Base-by-base conservation (phyloP, 495 filamentous ascomycete genomes). In the Aspergillus nanangensis region DNA sequence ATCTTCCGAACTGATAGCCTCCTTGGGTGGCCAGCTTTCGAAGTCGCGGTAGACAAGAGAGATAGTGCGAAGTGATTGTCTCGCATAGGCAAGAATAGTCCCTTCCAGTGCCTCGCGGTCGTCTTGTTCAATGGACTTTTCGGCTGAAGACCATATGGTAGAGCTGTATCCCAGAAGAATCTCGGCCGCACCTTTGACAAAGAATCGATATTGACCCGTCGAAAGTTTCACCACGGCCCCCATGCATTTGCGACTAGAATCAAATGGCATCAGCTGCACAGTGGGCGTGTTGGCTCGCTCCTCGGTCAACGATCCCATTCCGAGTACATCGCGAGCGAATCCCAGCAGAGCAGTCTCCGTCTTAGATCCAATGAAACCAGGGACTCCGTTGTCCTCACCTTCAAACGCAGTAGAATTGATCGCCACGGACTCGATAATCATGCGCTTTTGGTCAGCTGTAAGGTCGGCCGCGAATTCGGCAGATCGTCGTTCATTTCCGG, bases 341-440 rank as follows among this genome's bases (percentile, higher is more conserved):
- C 71, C 76, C 10, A 90, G 69, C 40, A 90, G 67, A 1, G 86
- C 84, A 3, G 84, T 87, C 53, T 90, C 86, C 2, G 86, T 90
- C 70, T 88, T 89, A 14, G 86, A 89, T 19, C 86, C 86, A 40
- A 88, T 78, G 45, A 88, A 89, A 0, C 75, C 71, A n/a, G 60
- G 51, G 9, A 74, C 65, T 3, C 70, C 71, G 27, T 83, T 76
- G 23, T 74, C 70, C 22, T 87, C 81, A 21, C 82, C 80, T 55
- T 90, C 86, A 52, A 88, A 88, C 9, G 86, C 86, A 0, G 86
- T 90, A 8, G 86, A 88, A 62, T 90, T 90, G 45, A 88, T 58
- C 8, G 78, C 74, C 45, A 90, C 83, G 3, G 84, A 87, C 45
- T 86, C 36, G 18, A 48, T 35, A 1, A 53, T 74, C 72, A 48